phyloP scores from a whole-genome alignment of 305 asterid species.

The Ajuga reptans region DNA sequence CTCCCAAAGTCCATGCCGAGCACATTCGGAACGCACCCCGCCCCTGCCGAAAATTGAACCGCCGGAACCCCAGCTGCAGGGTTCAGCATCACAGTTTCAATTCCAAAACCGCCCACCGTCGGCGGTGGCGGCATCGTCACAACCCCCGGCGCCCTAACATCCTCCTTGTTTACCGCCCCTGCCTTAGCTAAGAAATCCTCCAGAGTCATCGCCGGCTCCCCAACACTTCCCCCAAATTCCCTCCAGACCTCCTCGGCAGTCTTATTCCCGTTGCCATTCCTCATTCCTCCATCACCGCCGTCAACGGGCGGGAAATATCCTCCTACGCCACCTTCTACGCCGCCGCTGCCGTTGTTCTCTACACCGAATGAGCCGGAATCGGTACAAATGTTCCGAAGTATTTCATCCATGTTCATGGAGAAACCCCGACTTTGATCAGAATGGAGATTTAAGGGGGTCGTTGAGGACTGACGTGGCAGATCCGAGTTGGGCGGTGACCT shows the following conservation, averaged over 20 bases:
- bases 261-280: slow-evolving; percentile 26
- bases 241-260: slow-evolving; percentile 58
- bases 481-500: slow-evolving; percentile 88
- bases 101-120: slow-evolving; percentile 26
- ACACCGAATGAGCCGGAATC: slow-evolving; percentile 40
- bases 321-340: neutral
- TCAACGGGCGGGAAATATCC: slow-evolving; percentile 20
- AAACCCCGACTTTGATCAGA: slow-evolving; percentile 41
- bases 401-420: slow-evolving; percentile 81
- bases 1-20: slow-evolving; percentile 32
- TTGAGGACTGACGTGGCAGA: slow-evolving; percentile 55
- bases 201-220: slow-evolving; percentile 64
- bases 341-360: slow-evolving; percentile 15
- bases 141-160: slow-evolving; percentile 50
- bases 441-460: slow-evolving; percentile 31
- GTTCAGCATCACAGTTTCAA: slow-evolving; percentile 37
- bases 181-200: slow-evolving; percentile 83
- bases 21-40: slow-evolving; percentile 50
- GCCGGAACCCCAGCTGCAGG: slow-evolving; percentile 42
- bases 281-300: slow-evolving; percentile 22
- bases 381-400: slow-evolving; percentile 56
- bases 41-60: slow-evolving; percentile 29
- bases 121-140: slow-evolving; percentile 26
- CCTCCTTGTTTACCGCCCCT: slow-evolving; percentile 83
- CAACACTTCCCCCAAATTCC: slow-evolving; percentile 35